A percentile compares a stretch with the other conserved stretches of the same genome.
These are phyloP conservation scores for Eucalyptus cloeziana DNA, from an alignment of 345 rosid species.

Conservation along the genomic window DNA sequence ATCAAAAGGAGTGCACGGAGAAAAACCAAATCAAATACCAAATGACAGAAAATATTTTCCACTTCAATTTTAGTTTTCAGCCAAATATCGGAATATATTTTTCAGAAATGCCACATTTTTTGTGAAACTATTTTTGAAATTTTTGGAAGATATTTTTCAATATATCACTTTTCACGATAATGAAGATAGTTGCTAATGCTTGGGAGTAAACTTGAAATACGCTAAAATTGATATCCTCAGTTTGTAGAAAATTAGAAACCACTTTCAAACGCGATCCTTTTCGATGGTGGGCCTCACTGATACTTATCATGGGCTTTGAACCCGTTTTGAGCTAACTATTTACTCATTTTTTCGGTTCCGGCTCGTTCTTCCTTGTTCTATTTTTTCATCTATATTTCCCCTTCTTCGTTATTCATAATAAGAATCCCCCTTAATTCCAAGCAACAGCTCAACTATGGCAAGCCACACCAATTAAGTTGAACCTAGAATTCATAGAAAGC, in stretches of 20 bases:
- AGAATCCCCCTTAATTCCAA: not conserved
- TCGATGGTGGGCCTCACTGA: not conserved
- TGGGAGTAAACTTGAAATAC: not conserved
- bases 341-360: not conserved
- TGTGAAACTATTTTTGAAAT: too few species aligned
- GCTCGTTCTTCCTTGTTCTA: not conserved
- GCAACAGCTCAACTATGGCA: not conserved
- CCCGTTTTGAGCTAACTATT: not conserved
- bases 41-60: too few species aligned
- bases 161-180: not conserved
- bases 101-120: too few species aligned
- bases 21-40: too few species aligned
- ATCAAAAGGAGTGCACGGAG: too few species aligned
- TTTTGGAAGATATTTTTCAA: not conserved
- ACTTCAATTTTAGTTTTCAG: too few species aligned
- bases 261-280: not conserved
- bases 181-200: not conserved
- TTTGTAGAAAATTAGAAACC: not conserved
- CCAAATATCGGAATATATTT: too few species aligned
- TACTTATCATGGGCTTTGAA: not conserved
- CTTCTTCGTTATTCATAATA: not conserved
- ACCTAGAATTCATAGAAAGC: not conserved
- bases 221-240: not conserved
- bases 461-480: not conserved
- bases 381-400: not conserved